Base-by-base conservation (phyloP, 495 filamentous ascomycete species). In the Xanthoparmelia taractica region DNA sequence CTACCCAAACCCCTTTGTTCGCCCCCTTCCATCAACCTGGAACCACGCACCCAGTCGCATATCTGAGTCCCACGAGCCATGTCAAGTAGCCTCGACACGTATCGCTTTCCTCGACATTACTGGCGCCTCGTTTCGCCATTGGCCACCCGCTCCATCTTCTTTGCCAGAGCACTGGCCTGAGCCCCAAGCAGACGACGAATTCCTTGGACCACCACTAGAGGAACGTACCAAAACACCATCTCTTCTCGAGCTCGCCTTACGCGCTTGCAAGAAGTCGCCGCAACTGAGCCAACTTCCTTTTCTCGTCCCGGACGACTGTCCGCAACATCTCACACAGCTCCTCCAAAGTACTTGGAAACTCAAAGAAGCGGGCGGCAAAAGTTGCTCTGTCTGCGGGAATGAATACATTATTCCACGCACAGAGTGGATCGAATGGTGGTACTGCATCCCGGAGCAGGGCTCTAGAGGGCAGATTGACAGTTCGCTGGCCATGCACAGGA, bases 391-490 rank as follows among this genome's bases (percentile, higher is more conserved):
- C 0, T 91, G 88, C 62, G 68, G 77, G 43, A 73, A 76, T 29
- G 72, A 73, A n/a, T 87, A 82, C 54, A 76, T 87, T 29, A 73
- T 87, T 38, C 78, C 82, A 43, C 72, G 85, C 15, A 77, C 85
- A 0, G 79, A 88, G 66, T 92, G 88, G 88, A 78, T 89, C 57
- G 87, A 92, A 70, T 90, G 86, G 82, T 89, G 85, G 84, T 79
- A 83, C 69, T 59, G 68, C 33, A 48, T 47, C 15, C 57, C 12
- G 66, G 66, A 41, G 54, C 64, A 54, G 58, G 27, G 52, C 20
- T 23, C 23, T 15, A 18, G 18, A 23, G 38, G n/a, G 23, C 23
- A 55, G 17, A 10, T 2, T 10, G 34, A 27, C 17, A 18, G 10
- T 27, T 11, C 10, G 12, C 12, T 33, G 8, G n/a, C 12, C 17